These are phyloP conservation scores for Canavalia gladiata DNA, from an alignment of 306 rosid species.

Conservation along the genomic window DNA sequence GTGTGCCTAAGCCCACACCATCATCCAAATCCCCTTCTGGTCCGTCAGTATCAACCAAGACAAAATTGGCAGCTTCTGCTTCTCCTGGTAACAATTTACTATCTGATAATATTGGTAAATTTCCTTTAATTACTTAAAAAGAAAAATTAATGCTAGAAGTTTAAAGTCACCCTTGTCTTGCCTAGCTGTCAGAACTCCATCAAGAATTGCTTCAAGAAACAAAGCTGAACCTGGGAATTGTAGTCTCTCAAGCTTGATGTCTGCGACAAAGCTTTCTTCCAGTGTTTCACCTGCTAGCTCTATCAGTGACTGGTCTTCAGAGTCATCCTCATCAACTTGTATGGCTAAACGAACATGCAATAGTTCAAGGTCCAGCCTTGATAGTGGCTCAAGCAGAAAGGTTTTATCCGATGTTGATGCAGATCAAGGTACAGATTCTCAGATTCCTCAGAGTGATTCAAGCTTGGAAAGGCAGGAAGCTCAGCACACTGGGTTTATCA, in stretches of 20 bases:
- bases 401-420: constrained; percentile 57
- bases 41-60: constrained; percentile 57
- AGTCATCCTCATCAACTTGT: constrained; percentile 71
- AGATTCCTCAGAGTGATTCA: constrained; percentile 43
- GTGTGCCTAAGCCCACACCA: constrained; percentile 51
- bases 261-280: constrained; percentile 65
- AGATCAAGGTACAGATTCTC: constrained; percentile 53
- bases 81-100: constrained; percentile 56
- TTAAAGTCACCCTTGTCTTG: constrained; percentile 60
- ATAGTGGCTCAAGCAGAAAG: constrained; percentile 60
- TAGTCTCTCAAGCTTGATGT: constrained; percentile 57
- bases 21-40: constrained; percentile 60
- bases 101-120: constrained; percentile 59
- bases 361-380: constrained; percentile 77
- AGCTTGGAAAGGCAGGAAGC: constrained; percentile 54
- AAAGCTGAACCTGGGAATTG: constrained; percentile 58
- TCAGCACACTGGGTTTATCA: constrained; percentile 49
- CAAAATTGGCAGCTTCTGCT: constrained; percentile 54
- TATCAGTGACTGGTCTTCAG: constrained; percentile 91
- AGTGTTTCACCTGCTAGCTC: constrained; percentile 87
- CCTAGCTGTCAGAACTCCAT: constrained; percentile 59
- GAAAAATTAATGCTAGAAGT: constrained; percentile 53
- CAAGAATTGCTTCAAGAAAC: constrained; percentile 56
- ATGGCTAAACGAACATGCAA: constrained; percentile 54
- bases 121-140: constrained; percentile 59